Conservation (phyloP, 768 basidiomycete genomes). For the Guyanaporus albipodus region DNA sequence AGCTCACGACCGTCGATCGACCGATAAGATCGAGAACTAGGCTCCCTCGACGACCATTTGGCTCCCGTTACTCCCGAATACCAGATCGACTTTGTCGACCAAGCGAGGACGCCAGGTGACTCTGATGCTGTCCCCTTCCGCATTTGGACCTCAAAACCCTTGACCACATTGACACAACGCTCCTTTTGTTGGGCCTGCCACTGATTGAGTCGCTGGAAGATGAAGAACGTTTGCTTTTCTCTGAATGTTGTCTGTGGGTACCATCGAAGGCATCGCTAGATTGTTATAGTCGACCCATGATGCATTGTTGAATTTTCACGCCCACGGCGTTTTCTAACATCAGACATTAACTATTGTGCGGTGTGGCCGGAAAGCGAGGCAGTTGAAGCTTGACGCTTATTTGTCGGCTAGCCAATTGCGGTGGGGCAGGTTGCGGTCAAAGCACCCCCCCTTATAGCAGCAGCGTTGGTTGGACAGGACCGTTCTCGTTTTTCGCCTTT, state of each 20-base stretch:
- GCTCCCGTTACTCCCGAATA: slow-evolving; percentile 41
- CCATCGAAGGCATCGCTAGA: too few species aligned
- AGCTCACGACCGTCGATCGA: slow-evolving; percentile 3
- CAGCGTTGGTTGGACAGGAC: not conserved
- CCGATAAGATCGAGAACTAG: not conserved
- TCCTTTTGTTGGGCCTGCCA: too few species aligned
- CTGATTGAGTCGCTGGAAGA: too few species aligned
- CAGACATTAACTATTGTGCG: too few species aligned
- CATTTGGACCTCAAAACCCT: slow-evolving; percentile 8
- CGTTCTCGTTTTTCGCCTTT: not conserved
- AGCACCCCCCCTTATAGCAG: not conserved
- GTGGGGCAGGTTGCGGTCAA: slow-evolving; percentile 1
- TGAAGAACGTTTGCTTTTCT: too few species aligned
- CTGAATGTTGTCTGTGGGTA: too few species aligned
- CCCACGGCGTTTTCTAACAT: too few species aligned
- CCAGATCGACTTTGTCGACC: slow-evolving; percentile 43
- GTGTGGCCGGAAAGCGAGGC: not conserved
- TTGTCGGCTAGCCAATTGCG: slow-evolving; percentile 7
- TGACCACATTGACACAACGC: not conserved
- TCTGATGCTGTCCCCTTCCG: slow-evolving; percentile 4
- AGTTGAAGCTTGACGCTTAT: slow-evolving; percentile 18
- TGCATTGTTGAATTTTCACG: too few species aligned
- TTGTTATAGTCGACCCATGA: too few species aligned
- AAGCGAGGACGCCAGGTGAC: slow-evolving; percentile 13
- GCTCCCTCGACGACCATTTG: slow-evolving; percentile 8